Evolutionary conservation across 148 eudicot genomes (phyloP).

Genomic region (Diospyros lotus): DNA sequence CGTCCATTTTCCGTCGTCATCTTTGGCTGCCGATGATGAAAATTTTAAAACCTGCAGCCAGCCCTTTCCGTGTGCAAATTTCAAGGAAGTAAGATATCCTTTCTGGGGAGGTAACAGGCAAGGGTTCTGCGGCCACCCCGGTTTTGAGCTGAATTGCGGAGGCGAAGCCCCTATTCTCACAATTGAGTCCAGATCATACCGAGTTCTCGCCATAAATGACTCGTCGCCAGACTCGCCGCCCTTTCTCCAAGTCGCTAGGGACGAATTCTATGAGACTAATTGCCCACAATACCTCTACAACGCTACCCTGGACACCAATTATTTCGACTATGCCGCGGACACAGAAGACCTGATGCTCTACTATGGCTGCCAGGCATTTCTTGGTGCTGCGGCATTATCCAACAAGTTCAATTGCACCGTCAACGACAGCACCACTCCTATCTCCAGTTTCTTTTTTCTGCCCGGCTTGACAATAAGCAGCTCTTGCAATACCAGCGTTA

Average conservation of each 20-base stretch:
- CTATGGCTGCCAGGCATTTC: neutral
- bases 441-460: no score
- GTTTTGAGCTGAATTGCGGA: neutral
- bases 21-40: no score
- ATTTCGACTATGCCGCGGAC: neutral
- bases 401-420: no score
- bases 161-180: neutral
- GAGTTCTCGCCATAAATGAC: neutral
- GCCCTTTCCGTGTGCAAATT: neutral
- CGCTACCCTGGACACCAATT: neutral
- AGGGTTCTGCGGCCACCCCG: conserved; percentile 1
- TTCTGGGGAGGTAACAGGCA: no score
- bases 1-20: no score
- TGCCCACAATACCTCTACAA: neutral
- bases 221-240: neutral
- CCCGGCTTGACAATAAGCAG: no score
- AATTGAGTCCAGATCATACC: neutral
- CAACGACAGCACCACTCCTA: no score
- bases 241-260: neutral
- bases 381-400: neutral
- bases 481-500: neutral
- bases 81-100: no score
- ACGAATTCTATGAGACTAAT: neutral
- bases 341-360: neutral
- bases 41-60: neutral